Base-by-base conservation (phyloP, 371 early-diverging fungal species). In the Apophysomyces sp. region DNA sequence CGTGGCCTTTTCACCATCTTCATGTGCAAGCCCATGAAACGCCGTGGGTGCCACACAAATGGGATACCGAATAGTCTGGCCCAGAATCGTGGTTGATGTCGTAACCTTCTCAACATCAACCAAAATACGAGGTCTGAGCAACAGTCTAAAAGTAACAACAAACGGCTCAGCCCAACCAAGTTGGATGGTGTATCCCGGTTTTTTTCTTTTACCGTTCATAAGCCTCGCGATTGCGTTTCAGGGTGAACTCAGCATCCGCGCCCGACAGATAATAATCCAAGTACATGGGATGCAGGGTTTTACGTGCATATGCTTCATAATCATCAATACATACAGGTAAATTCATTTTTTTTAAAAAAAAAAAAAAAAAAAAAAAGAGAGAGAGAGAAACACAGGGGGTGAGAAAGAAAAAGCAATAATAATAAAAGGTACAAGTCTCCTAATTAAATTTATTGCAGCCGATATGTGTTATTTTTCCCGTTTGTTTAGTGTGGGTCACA, bases 11-110 rank as follows among this genome's bases (percentile, higher is more conserved):
- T 88, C 89, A 30, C 87, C 89, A 6, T 77, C 83, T 16, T 81
- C 69, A 37, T 86, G 81, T 2, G 87, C 89, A 32, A 88, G 71
- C 32, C 81, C 76, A 60, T 88, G 89, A 71, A 85, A 65, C 13
- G 72, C 67, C 16, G 72, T 71, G n/a, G 72, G 72, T 13, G 72
- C 67, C 13, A 71, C 62, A 55, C 67, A 61, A 15, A 71, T 67
- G 15, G 72, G 72, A 24, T 61, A 55, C 9, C 29, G 53, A 28
- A 71, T 65, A 6, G 55, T 40, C n/a, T 64, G 65, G 18, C 72
- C 68, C 2, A 71, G 56, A 16, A 71, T 31, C 8, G 62, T 71
- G 8, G 65, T 67, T 11, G 57, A 44, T 1, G 61, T 65, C 8
- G 52, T 51, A 4, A 71, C 68, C 2, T 65, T 59, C 18, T 62